Evolutionary conservation across 805 yeast species (phyloP), one percentile per base, ranked within the genome.

Genomic region (Saturnispora quitensis): DNA sequence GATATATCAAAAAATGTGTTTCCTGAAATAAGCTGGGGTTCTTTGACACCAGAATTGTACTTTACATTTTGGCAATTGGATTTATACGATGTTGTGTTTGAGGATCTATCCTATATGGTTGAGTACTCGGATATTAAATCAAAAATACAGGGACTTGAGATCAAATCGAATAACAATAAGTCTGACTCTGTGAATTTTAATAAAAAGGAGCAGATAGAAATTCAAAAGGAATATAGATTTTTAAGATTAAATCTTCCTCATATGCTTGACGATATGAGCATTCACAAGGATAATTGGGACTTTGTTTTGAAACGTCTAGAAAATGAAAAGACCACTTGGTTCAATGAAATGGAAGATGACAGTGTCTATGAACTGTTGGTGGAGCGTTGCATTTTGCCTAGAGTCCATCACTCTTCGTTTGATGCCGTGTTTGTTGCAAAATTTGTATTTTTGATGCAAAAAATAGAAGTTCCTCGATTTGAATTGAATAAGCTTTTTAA

Each of bases 341-440:
- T 80, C 53, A 36, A 50, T 0, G 46, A 48, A 28, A 34, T 15
- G 8, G 43, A 40, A 17, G 43, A 31, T 13, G 34, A 43, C 6
- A 36, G 40, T 13, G 34, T 18, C 24, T 42, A 46, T 10, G 52
- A 50, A 13, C 22, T 50, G 36, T 42, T 88, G 46, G 61, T 88
- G 35, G 82, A 83, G 54, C 64, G 67, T 50, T 88, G 96, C 64
- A 58, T 88, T 6, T 65, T 89, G 12, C 97, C 96, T 10, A 73
- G 97, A 56, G 75, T 82, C 3, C 64, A 84, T 2, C 89, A 84
- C 56, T 86, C 97, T 0, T 81, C 95, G 0, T 77, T 83, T 55
- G 97, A 89, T 68, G 95, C 97, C 0, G 71, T 85, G 0, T 90
- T 70, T 62, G 67, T 81, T 35, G 79, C 86, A 0, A 72, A 73